Percentiles rank a stretch among this genome's conserved stretches.
Conservation (phyloP, 768 basidiomycete genomes). For the Hypsizygus marmoreus region DNA sequence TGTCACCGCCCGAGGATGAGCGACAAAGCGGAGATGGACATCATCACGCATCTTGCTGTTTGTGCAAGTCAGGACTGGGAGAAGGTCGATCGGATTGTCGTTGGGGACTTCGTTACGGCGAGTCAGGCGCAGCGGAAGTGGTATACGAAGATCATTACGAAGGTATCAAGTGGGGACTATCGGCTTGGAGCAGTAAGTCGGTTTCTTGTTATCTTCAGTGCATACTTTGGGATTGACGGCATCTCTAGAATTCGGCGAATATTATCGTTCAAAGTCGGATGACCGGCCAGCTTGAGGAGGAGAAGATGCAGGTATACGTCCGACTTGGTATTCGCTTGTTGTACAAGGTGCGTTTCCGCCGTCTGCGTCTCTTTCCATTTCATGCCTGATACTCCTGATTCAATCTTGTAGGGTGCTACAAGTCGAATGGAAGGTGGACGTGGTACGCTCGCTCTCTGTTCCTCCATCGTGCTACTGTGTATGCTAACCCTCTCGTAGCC, state of each 20-base stretch:
- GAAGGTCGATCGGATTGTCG: constrained; percentile 84
- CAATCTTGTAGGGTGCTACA: constrained; percentile 62
- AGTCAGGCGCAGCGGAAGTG: constrained; percentile 97
- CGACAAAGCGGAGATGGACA: constrained; percentile 89
- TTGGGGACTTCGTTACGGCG: constrained; percentile 92
- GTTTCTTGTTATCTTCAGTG: constrained; percentile 9
- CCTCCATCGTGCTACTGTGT: constrained; percentile 1
- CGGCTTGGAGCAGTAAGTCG: constrained; percentile 83
- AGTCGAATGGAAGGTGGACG: constrained; percentile 86
- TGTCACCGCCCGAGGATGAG: constrained; percentile 88
- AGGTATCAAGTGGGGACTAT: constrained; percentile 87
- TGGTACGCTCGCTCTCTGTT: constrained; percentile 47
- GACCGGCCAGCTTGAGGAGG: constrained; percentile 92
- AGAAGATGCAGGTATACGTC: constrained; percentile 97
- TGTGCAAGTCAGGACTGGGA: constrained; percentile 95
- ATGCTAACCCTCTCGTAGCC: constrained; percentile 40
- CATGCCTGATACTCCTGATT: not conserved
- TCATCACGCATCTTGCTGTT: constrained; percentile 94
- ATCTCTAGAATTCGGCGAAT: constrained; percentile 85
- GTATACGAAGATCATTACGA: constrained; percentile 88
- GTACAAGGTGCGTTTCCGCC: constrained; percentile 64
- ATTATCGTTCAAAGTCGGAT: constrained; percentile 95
- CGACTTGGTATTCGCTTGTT: constrained; percentile 88
- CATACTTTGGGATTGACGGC: constrained; percentile 5
- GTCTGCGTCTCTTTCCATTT: not conserved